A percentile compares a stretch with the other conserved stretches of the same genome.
Conservation (phyloP, 208 protist species). For the Trypanosoma cruzi region DNA sequence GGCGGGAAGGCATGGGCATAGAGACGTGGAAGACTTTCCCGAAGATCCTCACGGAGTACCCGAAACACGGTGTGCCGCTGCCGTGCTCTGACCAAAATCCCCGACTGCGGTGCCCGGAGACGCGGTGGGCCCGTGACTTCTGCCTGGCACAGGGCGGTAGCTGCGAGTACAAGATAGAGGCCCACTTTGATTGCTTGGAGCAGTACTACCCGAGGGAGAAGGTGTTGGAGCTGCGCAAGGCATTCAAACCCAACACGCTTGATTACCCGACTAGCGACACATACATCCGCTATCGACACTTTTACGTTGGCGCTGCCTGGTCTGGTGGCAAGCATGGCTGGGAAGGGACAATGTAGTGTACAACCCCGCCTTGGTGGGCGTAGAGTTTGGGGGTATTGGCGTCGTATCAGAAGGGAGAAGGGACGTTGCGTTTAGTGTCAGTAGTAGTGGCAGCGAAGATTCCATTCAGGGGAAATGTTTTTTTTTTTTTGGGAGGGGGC, state of each 20-base stretch:
- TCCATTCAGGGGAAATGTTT: neutral
- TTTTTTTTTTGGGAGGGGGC: constrained; percentile 2
- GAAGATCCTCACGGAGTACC: constrained; percentile 72
- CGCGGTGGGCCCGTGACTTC: constrained; percentile 85
- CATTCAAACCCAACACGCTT: constrained; percentile 82
- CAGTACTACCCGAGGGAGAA: constrained; percentile 87
- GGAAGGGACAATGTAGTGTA: constrained; percentile 61
- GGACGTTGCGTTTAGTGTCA: neutral
- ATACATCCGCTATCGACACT: constrained; percentile 85
- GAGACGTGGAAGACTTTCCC: constrained; percentile 87
- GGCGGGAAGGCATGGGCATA: constrained; percentile 55
- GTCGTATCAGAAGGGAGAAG: too few species aligned
- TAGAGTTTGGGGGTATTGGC: neutral
- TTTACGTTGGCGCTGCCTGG: constrained; percentile 77
- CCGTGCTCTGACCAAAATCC: constrained; percentile 86
- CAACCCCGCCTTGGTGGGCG: neutral
- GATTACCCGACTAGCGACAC: constrained; percentile 88
- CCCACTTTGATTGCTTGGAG: constrained; percentile 89
- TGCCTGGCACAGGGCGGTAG: constrained; percentile 80
- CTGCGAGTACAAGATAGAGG: constrained; percentile 94
- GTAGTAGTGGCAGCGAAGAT: constrained; percentile 1
- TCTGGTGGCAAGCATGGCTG: constrained; percentile 67
- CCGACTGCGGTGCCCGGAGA: constrained; percentile 75
- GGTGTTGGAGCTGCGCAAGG: constrained; percentile 77
- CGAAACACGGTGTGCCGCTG: constrained; percentile 75